phyloP scores from a whole-genome alignment of 768 basidiomycete genomes.

The Hypsizygus marmoreus region DNA sequence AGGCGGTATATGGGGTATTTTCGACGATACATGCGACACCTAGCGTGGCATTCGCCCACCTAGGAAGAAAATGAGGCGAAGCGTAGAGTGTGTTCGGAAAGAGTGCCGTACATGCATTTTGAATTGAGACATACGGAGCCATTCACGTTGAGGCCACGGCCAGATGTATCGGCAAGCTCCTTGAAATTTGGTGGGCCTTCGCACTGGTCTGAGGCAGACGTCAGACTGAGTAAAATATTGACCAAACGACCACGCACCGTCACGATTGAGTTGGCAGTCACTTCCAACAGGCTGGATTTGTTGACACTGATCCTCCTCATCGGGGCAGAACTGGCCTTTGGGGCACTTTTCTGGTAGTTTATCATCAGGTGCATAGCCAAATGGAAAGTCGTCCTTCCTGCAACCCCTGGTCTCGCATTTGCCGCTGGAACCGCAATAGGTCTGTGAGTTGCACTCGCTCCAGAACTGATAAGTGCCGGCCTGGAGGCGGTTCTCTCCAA shows the following conservation, averaged over 20 bases:
- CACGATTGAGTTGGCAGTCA: slow-evolving; percentile 83
- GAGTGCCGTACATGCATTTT: slow-evolving; percentile 68
- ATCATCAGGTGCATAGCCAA: slow-evolving; percentile 54
- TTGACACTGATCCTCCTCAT: slow-evolving; percentile 76
- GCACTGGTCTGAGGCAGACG: slow-evolving; percentile 65
- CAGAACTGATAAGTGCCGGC: slow-evolving; percentile 78
- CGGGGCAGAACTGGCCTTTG: slow-evolving; percentile 74
- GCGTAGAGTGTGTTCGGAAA: background rate
- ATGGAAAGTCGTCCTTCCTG: slow-evolving; percentile 76
- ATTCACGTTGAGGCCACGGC: slow-evolving; percentile 73
- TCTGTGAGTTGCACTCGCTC: slow-evolving; percentile 73
- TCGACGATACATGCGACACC: slow-evolving; percentile 68
- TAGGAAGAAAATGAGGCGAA: slow-evolving; percentile 25
- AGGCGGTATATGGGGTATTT: slow-evolving; percentile 79
- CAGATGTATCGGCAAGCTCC: slow-evolving; percentile 63
- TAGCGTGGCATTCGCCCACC: slow-evolving; percentile 78
- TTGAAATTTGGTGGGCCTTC: slow-evolving; percentile 63
- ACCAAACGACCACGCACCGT: slow-evolving; percentile 52
- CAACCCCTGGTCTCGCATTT: slow-evolving; percentile 69
- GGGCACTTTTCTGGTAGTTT: slow-evolving; percentile 63
- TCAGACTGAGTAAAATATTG: background rate
- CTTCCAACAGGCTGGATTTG: slow-evolving; percentile 58
- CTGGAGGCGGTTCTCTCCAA: slow-evolving; percentile 66
- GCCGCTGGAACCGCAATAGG: slow-evolving; percentile 58
- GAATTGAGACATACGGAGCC: slow-evolving; percentile 85